Evolutionary conservation across 768 basidiomycete genomes (phyloP).

Genomic region (Mycena chlorophos): DNA sequence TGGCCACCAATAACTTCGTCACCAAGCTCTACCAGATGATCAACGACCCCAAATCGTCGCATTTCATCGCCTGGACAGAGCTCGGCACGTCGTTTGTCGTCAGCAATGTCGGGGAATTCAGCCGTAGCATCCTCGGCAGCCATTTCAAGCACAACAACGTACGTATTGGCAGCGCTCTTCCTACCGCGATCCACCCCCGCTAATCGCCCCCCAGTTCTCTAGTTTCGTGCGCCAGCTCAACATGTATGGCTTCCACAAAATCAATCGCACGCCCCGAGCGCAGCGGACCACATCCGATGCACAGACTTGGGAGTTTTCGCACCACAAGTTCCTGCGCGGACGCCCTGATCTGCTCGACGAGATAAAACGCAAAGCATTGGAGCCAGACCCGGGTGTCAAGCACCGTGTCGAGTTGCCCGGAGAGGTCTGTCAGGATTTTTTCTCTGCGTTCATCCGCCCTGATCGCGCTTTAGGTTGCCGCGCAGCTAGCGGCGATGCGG

Average conservation of each 20-base stretch:
- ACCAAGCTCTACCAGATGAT: constrained; percentile 92
- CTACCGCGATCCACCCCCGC: constrained; percentile 11
- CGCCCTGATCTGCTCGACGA: constrained; percentile 80
- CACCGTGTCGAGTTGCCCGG: constrained; percentile 80
- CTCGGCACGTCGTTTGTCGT: constrained; percentile 84
- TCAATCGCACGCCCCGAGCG: constrained; percentile 85
- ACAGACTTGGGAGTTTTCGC: constrained; percentile 88
- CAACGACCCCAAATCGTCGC: constrained; percentile 74
- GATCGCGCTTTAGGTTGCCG: constrained; percentile 44
- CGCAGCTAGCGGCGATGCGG: constrained; percentile 66
- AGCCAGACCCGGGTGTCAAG: constrained; percentile 71
- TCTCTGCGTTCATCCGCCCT: constrained; percentile 24
- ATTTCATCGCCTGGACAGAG: constrained; percentile 83
- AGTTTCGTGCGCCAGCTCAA: constrained; percentile 94
- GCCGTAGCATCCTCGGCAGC: constrained; percentile 76
- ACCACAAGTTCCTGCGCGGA: constrained; percentile 81
- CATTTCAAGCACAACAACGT: constrained; percentile 93
- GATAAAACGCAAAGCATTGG: constrained; percentile 83
- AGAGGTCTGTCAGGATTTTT: constrained; percentile 53
- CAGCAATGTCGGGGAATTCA: constrained; percentile 84
- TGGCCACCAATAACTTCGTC: constrained; percentile 80
- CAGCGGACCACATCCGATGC: constrained; percentile 79
- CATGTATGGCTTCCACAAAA: constrained; percentile 97
- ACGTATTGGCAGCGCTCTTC: constrained; percentile 32
- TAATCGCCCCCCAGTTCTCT: constrained; percentile 61